These are phyloP conservation scores for Colletotrichum sp. DNA, from an alignment of 2,329 filamentous ascomycete species.

Conservation along the genomic window DNA sequence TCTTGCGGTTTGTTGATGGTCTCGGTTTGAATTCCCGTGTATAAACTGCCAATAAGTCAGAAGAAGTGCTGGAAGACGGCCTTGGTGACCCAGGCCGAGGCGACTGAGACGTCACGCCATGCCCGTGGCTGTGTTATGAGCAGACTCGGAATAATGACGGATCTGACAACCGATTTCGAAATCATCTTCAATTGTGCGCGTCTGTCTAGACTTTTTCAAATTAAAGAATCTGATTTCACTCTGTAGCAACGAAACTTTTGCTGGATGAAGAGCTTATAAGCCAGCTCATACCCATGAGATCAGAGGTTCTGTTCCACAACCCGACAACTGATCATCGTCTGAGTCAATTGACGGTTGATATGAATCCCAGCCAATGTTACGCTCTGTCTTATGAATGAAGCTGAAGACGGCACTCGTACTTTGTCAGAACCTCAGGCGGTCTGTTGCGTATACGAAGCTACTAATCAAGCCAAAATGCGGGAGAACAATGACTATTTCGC, in stretches of 20 bases:
- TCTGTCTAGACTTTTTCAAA: not conserved
- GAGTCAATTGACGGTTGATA: not conserved
- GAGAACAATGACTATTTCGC: not conserved
- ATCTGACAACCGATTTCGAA: not conserved
- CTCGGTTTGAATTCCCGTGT: not conserved
- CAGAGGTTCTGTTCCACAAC: not conserved
- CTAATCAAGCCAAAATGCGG: not conserved
- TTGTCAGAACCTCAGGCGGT: rapidly evolving
- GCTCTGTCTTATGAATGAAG: not conserved
- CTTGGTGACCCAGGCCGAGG: not conserved
- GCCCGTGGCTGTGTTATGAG: not conserved
- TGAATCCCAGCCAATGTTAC: not conserved
- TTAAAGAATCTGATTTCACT: not conserved
- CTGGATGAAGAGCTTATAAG: not conserved
- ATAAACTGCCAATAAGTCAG: not conserved
- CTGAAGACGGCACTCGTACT: not conserved
- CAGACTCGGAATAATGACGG: not conserved
- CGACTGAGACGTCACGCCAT: not conserved
- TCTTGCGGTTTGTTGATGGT: not conserved
- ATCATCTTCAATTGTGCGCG: too few relatives aligned
- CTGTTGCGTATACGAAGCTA: not conserved
- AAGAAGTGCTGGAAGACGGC: not conserved
- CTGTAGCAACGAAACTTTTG: not conserved
- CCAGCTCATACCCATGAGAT: not conserved
- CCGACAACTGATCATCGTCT: not conserved